A percentile compares a stretch with the other conserved stretches of the same genome.
phyloP scores from a whole-genome alignment of 2,329 filamentous ascomycete species.

The Ascomycota sp. region DNA sequence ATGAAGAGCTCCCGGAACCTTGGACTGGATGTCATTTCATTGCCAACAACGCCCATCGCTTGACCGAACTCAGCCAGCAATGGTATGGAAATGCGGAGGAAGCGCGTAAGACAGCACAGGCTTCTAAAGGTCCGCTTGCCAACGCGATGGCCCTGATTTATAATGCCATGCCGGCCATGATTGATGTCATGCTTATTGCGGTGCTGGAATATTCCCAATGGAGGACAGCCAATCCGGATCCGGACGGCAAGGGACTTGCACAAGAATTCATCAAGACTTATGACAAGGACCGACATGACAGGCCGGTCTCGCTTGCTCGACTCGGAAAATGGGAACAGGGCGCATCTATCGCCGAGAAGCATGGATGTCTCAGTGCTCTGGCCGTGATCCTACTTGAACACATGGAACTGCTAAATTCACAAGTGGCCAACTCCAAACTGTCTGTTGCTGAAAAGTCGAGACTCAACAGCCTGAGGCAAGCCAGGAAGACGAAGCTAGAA shows the following conservation, averaged over 20 bases:
- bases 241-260: conserved; percentile 14
- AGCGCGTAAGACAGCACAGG: conserved; percentile 10
- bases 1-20: conserved; percentile 52
- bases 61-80: conserved; percentile 34
- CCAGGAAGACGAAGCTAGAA: conserved; percentile 24
- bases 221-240: conserved; percentile 22
- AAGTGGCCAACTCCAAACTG: conserved; percentile 9
- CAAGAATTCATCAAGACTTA: conserved; percentile 29
- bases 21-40: conserved; percentile 62
- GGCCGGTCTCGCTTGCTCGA: conserved; percentile 30
- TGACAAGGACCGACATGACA: conserved; percentile 27
- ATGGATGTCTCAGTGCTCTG: conserved; percentile 31
- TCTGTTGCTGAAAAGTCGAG: conserved; percentile 10
- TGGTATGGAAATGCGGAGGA: conserved; percentile 30
- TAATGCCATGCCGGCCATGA: conserved; percentile 26
- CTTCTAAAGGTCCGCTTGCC: conserved; percentile 14
- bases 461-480: conserved; percentile 15
- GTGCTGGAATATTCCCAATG: conserved; percentile 32
- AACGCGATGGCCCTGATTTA: conserved; percentile 24
- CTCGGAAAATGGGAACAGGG: conserved; percentile 36
- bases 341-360: conserved; percentile 36
- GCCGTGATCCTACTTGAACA: conserved; percentile 35
- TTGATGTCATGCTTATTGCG: conserved; percentile 32
- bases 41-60: conserved; percentile 39
- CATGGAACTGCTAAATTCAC: conserved; percentile 18